Percentiles rank a stretch among this genome's conserved stretches.
phyloP scores from a whole-genome alignment of 163 green algal genomes.

The Prototheca cutis region DNA sequence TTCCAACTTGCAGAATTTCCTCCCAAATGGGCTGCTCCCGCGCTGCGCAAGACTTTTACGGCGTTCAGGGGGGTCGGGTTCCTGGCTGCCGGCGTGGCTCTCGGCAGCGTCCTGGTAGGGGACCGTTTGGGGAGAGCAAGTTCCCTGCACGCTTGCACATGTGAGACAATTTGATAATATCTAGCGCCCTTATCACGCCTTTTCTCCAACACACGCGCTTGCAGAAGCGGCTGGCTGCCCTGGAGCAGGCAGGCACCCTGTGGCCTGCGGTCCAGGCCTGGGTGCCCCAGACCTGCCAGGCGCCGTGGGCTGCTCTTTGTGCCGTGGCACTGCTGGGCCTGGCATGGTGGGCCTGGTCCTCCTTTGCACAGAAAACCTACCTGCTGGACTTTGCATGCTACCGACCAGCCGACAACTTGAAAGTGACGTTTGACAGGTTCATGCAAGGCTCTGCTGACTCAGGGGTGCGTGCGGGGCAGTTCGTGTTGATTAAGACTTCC shows the following conservation, averaged over 20 bases:
- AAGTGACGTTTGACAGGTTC: conserved; percentile 30
- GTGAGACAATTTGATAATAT: too few species aligned
- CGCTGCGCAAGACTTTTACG: not conserved
- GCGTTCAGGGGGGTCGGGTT: not conserved
- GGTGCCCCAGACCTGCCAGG: not conserved
- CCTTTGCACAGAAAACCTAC: conserved; percentile 9
- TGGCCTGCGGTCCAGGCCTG: not conserved
- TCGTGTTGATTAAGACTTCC: not conserved
- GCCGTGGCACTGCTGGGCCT: not conserved
- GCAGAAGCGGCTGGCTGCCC: not conserved
- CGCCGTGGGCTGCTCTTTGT: not conserved
- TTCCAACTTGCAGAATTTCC: conserved; percentile 16
- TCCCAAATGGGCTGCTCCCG: conserved; percentile 3
- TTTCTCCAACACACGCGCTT: not conserved
- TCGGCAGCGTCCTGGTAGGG: not conserved
- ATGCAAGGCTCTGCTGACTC: conserved; percentile 21
- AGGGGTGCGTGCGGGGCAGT: conserved; percentile 8
- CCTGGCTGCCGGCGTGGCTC: not conserved
- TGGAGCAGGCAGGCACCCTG: not conserved
- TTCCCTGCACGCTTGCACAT: too few species aligned
- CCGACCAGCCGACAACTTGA: conserved; percentile 16
- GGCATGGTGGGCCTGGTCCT: conserved; percentile 2
- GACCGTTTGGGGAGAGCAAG: too few species aligned
- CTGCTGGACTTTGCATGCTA: conserved; percentile 48
- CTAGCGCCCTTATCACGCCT: too few species aligned